Evolutionary conservation across 2,329 filamentous ascomycete species (phyloP).

Genomic region (Penicillium sp.): DNA sequence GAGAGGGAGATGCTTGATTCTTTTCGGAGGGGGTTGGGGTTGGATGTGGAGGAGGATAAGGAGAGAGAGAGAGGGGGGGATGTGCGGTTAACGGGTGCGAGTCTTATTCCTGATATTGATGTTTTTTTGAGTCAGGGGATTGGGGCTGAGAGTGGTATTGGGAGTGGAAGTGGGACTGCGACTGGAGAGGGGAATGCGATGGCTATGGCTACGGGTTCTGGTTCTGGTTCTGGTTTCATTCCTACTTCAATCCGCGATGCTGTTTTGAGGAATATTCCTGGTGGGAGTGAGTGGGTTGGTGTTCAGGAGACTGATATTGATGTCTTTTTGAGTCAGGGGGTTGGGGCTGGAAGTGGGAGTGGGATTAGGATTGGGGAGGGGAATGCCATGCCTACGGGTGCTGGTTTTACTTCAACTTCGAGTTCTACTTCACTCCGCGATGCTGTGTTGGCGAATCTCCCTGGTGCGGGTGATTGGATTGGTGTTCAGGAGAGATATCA

Average conservation of each 20-base stretch:
- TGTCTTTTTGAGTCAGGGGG: slow-evolving; percentile 22
- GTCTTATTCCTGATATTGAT: slow-evolving; percentile 37
- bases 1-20: slow-evolving; percentile 35
- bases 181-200: background rate
- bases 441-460: slow-evolving; percentile 28
- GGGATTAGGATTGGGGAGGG: background rate
- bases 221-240: background rate
- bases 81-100: slow-evolving; percentile 25
- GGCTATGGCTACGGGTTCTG: background rate
- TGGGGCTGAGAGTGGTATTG: background rate
- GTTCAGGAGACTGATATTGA: slow-evolving; percentile 39
- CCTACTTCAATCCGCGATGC: slow-evolving; percentile 28
- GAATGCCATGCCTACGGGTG: background rate
- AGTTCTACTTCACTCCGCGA: slow-evolving; percentile 26
- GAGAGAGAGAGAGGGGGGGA: background rate
- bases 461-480: slow-evolving; percentile 36
- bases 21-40: slow-evolving; percentile 22
- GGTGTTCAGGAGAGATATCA: slow-evolving; percentile 38
- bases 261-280: slow-evolving; percentile 32
- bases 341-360: background rate
- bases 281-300: slow-evolving; percentile 33
- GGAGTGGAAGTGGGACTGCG: background rate
- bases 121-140: slow-evolving; percentile 21
- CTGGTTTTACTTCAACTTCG: background rate
- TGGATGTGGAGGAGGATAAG: background rate